A percentile compares a stretch with the other conserved stretches of the same genome.
Conservation (phyloP, 345 rosid species). For the Populus nigra region DNA sequence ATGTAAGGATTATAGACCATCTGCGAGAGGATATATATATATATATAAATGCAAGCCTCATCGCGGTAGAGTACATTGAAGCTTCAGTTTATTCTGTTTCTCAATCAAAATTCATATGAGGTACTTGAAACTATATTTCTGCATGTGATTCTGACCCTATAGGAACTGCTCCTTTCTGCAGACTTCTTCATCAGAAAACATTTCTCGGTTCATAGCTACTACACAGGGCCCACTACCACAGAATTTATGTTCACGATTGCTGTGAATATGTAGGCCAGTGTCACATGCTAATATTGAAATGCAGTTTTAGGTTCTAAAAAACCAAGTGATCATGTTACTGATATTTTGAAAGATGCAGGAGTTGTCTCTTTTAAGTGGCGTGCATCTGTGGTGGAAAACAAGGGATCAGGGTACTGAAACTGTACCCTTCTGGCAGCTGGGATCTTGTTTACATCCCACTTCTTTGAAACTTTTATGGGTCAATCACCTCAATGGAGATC, state of each 20-base stretch:
- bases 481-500: not conserved
- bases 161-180: conserved; percentile 30
- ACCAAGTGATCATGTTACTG: not conserved
- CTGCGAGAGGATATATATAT: conserved; percentile 60
- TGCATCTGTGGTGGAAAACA: not conserved
- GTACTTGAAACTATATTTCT: not conserved
- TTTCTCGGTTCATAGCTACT: conserved; percentile 68
- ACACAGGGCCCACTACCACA: conserved; percentile 82
- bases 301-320: not conserved
- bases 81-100: not conserved
- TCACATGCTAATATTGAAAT: not conserved
- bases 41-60: conserved; percentile 76
- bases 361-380: not conserved
- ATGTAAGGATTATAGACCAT: conserved; percentile 58
- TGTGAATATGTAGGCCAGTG: not conserved
- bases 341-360: not conserved
- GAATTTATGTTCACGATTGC: not conserved
- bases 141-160: not conserved
- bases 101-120: not conserved
- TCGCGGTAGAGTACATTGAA: conserved; percentile 42
- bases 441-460: not conserved
- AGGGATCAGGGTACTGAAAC: not conserved
- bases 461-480: not conserved
- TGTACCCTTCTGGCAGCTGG: not conserved
- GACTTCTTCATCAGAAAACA: conserved; percentile 58